Conservation (phyloP, 768 basidiomycete species). For the Kwoniella bestiolae region DNA sequence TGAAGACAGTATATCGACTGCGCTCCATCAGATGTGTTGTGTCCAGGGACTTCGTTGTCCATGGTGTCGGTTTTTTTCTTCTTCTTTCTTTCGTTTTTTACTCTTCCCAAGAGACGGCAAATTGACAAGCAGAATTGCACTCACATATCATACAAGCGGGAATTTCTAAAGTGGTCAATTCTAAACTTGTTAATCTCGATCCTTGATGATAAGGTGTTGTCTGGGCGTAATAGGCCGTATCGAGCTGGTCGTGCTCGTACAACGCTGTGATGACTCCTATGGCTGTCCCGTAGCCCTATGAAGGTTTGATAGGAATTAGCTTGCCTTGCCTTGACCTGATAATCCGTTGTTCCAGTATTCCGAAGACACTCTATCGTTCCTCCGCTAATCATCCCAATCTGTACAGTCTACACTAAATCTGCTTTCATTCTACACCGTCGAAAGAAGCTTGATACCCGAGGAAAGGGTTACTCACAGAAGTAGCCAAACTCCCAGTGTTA, state of each 20-base stretch:
- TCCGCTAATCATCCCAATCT: too few species aligned
- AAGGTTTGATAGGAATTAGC: not conserved
- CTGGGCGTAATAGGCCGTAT: slow-evolving; percentile 88
- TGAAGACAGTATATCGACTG: too few species aligned
- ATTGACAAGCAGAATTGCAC: slow-evolving; percentile 12
- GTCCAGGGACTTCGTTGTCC: too few species aligned
- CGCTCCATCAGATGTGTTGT: too few species aligned
- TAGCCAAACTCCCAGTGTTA: slow-evolving; percentile 95
- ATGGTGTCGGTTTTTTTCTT: too few species aligned
- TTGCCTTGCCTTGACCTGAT: too few species aligned
- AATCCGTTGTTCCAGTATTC: too few species aligned
- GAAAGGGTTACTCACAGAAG: slow-evolving; percentile 82
- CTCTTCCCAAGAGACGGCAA: too few species aligned
- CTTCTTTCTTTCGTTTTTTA: too few species aligned
- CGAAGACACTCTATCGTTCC: not conserved
- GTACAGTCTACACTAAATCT: too few species aligned
- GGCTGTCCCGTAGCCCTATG: slow-evolving; percentile 91
- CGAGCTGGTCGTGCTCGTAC: slow-evolving; percentile 74
- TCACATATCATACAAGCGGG: slow-evolving; percentile 87
- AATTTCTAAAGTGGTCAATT: slow-evolving; percentile 79
- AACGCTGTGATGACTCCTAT: slow-evolving; percentile 90
- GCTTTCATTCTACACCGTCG: too few species aligned
- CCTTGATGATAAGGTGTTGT: slow-evolving; percentile 71
- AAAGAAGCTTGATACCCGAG: too few species aligned
- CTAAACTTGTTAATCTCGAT: slow-evolving; percentile 81